These are phyloP conservation scores for Cenococcum geophilum DNA, from an alignment of 495 filamentous ascomycete species.

Conservation along the genomic window DNA sequence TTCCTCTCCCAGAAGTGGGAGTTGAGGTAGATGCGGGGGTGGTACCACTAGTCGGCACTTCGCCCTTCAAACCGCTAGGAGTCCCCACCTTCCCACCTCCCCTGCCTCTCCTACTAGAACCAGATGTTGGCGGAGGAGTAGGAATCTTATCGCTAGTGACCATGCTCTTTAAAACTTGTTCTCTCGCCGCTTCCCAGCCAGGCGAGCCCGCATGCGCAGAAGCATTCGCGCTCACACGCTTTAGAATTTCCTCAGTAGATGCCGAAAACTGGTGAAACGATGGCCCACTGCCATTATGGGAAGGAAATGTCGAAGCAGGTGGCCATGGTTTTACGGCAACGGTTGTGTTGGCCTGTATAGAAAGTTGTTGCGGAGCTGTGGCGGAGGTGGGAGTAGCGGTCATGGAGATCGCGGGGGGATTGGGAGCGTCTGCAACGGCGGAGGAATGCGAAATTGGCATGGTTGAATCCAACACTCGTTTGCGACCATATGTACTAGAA, in stretches of 20 bases:
- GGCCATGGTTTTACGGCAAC: slow-evolving; percentile 26
- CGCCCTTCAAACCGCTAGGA: slow-evolving; percentile 41
- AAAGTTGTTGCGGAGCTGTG: background rate
- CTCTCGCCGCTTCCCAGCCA: slow-evolving; percentile 42
- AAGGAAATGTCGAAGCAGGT: background rate
- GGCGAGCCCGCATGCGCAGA: slow-evolving; percentile 20
- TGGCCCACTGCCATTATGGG: slow-evolving; percentile 37
- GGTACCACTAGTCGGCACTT: slow-evolving; percentile 5
- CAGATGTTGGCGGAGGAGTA: slow-evolving; percentile 23
- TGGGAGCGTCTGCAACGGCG: background rate
- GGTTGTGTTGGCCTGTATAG: background rate
- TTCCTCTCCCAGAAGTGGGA: slow-evolving; percentile 19
- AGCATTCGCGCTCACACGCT: slow-evolving; percentile 37
- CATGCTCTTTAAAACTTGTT: slow-evolving; percentile 42
- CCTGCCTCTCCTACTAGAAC: slow-evolving; percentile 24
- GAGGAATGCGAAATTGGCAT: slow-evolving; percentile 5
- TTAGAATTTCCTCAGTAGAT: slow-evolving; percentile 53
- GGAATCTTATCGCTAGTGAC: slow-evolving; percentile 39
- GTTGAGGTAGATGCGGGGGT: slow-evolving; percentile 12
- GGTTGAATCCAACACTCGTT: background rate
- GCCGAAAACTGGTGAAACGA: slow-evolving; percentile 48
- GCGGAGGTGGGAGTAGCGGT: background rate
- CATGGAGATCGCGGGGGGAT: background rate
- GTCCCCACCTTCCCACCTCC: slow-evolving; percentile 41
- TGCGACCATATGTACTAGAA: slow-evolving; percentile 2